Conservation (phyloP, 108 stramenopile species). For the Fragilariopsis cylindrus region DNA sequence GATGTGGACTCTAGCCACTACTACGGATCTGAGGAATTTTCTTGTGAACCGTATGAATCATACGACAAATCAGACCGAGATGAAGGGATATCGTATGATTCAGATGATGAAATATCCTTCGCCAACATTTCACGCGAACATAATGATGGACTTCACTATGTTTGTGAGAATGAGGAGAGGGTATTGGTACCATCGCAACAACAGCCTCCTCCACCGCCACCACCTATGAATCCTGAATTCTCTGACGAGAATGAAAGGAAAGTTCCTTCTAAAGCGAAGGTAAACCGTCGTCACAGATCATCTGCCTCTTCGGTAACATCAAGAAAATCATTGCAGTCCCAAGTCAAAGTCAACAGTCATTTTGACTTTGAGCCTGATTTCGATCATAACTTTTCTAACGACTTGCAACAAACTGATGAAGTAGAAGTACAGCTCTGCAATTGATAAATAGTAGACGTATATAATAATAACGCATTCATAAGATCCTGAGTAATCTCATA, state of each 20-base stretch:
- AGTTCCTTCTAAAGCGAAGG: not conserved
- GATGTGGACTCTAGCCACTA: not conserved
- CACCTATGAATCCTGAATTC: not conserved
- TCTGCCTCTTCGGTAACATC: not conserved
- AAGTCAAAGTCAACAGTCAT: not conserved
- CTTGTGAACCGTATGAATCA: not conserved
- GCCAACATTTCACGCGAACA: not conserved
- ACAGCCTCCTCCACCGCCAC: not conserved
- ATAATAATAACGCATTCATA: too few species aligned
- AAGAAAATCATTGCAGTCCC: not conserved
- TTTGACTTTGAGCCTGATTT: not conserved
- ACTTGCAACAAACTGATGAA: not conserved
- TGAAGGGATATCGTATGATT: not conserved
- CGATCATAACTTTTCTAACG: not conserved
- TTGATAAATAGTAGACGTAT: not conserved
- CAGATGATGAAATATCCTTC: conserved; percentile 3
- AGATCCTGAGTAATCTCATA: too few species aligned
- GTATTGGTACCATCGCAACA: not conserved
- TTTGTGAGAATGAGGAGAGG: not conserved
- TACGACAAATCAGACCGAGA: not conserved
- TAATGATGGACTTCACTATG: not conserved
- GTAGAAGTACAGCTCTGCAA: not conserved
- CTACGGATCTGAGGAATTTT: not conserved
- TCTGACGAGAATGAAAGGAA: not conserved
- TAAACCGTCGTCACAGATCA: not conserved